Conservation (phyloP, 495 filamentous ascomycete genomes). For the Penicillium roqueforti region DNA sequence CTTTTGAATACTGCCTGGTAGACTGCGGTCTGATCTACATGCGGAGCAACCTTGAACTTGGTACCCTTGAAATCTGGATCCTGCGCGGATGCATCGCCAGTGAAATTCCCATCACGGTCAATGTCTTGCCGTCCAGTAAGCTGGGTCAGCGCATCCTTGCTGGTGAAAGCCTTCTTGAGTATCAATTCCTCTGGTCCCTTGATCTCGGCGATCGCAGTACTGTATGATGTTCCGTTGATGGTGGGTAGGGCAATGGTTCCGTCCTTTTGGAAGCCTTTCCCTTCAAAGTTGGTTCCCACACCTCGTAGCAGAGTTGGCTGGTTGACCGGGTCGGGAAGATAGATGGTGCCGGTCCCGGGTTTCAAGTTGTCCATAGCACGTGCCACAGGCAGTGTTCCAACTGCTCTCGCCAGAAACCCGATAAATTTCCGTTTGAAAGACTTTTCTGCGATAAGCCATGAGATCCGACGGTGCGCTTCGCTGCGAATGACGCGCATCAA, state of each 20-base stretch:
- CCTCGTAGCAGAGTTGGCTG: constrained; percentile 83
- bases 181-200: constrained; percentile 74
- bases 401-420: constrained; percentile 69
- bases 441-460: constrained; percentile 90
- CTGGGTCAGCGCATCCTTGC: constrained; percentile 62
- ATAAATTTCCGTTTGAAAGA: constrained; percentile 87
- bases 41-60: constrained; percentile 82
- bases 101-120: constrained; percentile 51
- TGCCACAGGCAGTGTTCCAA: constrained; percentile 84
- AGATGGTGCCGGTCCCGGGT: constrained; percentile 73
- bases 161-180: constrained; percentile 81
- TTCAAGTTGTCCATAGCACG: constrained; percentile 85
- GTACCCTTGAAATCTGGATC: constrained; percentile 62
- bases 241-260: constrained; percentile 84
- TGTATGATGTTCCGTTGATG: constrained; percentile 72
- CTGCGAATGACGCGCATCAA: constrained; percentile 82
- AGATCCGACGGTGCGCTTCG: constrained; percentile 82
- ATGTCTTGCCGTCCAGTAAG: constrained; percentile 72
- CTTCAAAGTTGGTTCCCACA: constrained; percentile 79
- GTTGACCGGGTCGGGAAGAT: constrained; percentile 82
- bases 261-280: constrained; percentile 64
- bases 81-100: constrained; percentile 44
- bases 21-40: constrained; percentile 89
- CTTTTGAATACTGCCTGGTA: constrained; percentile 88
- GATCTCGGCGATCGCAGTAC: constrained; percentile 74